Evolutionary conservation across 2,329 filamentous ascomycete genomes (phyloP).

Genomic region (Acarospora socialis): DNA sequence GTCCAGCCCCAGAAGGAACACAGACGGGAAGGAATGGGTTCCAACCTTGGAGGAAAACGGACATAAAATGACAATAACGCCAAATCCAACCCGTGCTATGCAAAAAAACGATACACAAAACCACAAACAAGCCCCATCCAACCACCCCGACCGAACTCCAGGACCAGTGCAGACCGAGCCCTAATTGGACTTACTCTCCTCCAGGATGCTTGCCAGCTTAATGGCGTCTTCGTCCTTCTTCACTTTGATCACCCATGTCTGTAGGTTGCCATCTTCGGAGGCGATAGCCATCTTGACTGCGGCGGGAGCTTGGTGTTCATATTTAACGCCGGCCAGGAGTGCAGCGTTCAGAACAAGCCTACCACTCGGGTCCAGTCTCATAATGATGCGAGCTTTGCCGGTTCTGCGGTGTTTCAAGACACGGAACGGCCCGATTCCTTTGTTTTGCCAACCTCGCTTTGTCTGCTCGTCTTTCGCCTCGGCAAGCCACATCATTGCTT

Average conservation of each 20-base stretch:
- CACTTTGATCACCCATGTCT: conserved; percentile 58
- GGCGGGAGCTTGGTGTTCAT: conserved; percentile 33
- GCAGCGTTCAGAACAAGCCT: conserved; percentile 58
- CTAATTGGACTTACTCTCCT: conserved; percentile 34
- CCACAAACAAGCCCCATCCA: too few species aligned
- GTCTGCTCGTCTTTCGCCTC: conserved; percentile 33
- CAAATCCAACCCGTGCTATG: too few species aligned
- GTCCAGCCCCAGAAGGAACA: too few species aligned
- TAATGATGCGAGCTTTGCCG: conserved; percentile 50
- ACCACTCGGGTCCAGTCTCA: conserved; percentile 63
- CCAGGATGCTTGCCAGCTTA: conserved; percentile 29
- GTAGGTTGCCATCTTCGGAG: conserved; percentile 44
- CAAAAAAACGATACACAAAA: too few species aligned
- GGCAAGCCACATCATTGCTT: conserved; percentile 47
- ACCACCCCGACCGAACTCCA: too few species aligned
- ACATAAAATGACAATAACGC: too few species aligned
- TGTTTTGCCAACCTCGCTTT: conserved; percentile 49
- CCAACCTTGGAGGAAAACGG: too few species aligned
- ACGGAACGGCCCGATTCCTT: conserved; percentile 58
- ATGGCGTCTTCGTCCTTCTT: conserved; percentile 42
- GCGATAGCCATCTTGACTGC: conserved; percentile 29
- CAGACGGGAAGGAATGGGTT: too few species aligned
- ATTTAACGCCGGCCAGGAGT: conserved; percentile 46
- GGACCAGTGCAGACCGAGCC: too few species aligned
- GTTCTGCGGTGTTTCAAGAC: conserved; percentile 61